Conservation (phyloP, 177 flowering plant genomes). For the Vitis hybrid region DNA sequence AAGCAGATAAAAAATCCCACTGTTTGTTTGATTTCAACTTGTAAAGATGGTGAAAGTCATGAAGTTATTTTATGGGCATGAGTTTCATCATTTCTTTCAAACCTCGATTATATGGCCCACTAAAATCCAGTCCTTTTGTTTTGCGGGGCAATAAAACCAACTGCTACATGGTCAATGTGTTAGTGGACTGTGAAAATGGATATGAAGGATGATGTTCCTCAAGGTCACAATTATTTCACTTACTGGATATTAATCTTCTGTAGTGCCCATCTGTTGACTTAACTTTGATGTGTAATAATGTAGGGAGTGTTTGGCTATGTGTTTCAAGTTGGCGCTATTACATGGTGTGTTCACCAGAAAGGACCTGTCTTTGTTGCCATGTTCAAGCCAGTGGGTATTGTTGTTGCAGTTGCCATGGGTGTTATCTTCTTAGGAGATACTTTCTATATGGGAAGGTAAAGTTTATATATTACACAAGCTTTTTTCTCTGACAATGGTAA, state of each 20-base stretch:
- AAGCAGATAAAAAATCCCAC: conserved; percentile 10
- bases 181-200: neutral
- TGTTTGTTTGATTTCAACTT: neutral
- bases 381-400: conserved; percentile 48
- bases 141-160: neutral
- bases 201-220: neutral
- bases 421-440: conserved; percentile 31
- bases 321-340: conserved; percentile 36
- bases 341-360: conserved; percentile 44
- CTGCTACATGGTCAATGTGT: neutral
- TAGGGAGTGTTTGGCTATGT: conserved; percentile 42
- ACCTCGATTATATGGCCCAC: neutral
- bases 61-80: neutral
- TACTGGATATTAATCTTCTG: neutral
- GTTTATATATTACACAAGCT: neutral
- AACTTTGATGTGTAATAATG: neutral
- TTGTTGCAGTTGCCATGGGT: conserved; percentile 30
- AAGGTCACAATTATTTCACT: neutral
- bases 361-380: conserved; percentile 47
- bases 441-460: conserved; percentile 42
- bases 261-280: neutral
- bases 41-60: neutral
- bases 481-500: neutral
- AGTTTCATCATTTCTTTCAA: neutral
- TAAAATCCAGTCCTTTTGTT: neutral